Conservation (phyloP, 73 alveolate genomes). For the Tetrahymena elliotti region DNA sequence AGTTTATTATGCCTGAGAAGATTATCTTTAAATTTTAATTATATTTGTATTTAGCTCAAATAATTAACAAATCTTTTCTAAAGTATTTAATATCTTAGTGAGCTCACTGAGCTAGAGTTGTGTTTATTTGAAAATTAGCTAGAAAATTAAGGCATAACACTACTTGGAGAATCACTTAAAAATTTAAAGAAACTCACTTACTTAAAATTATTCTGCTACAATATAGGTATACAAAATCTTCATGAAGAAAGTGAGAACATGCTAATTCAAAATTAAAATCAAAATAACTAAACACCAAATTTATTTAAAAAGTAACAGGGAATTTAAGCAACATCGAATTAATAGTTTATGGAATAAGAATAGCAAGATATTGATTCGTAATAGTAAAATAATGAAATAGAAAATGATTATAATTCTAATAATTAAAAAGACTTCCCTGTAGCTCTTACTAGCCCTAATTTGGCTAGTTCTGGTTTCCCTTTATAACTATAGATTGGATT, state of each 20-base stretch:
- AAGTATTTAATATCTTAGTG: neutral
- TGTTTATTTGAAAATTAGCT: neutral
- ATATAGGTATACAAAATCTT: neutral
- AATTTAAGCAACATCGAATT: too few relatives aligned
- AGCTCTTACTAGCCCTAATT: neutral
- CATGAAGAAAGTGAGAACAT: neutral
- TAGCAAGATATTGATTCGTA: neutral
- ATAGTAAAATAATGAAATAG: neutral
- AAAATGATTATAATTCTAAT: neutral
- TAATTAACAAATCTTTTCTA: neutral
- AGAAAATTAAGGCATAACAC: neutral
- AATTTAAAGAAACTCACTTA: neutral
- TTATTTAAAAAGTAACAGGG: neutral
- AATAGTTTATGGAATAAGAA: neutral
- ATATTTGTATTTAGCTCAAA: neutral
- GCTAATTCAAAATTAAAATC: neutral
- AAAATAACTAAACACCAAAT: neutral
- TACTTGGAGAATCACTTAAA: neutral
- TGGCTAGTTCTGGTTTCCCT: neutral
- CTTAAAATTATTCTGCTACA: neutral
- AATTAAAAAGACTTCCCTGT: neutral
- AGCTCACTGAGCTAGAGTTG: neutral
- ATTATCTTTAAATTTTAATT: neutral
- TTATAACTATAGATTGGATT: too few relatives aligned
- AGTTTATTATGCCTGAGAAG: neutral